phyloP scores from a whole-genome alignment of 1,284 basidiomycete species.

The Volvariella surrecta region DNA sequence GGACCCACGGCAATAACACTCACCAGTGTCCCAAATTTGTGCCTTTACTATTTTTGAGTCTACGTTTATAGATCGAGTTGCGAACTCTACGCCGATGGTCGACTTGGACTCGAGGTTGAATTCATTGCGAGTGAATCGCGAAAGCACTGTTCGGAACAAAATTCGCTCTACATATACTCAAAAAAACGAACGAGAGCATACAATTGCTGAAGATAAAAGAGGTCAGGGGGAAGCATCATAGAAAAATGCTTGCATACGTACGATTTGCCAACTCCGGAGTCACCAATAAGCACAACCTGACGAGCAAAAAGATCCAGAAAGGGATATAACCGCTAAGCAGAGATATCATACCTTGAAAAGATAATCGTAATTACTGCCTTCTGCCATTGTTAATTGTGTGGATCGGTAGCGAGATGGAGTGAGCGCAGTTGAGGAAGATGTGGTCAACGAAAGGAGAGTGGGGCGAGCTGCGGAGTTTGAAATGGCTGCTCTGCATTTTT shows the following conservation, averaged over 20 bases:
- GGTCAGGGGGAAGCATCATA: slow-evolving; percentile 7
- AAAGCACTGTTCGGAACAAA: slow-evolving; percentile 46
- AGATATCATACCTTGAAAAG: slow-evolving; percentile 77
- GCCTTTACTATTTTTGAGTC: slow-evolving; percentile 98
- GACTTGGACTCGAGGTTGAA: slow-evolving; percentile 99
- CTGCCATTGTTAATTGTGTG: slow-evolving; percentile 56
- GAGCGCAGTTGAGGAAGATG: background rate
- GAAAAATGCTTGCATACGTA: slow-evolving; percentile 33
- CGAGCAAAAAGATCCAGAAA: slow-evolving; percentile 6
- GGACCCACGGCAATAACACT: slow-evolving; percentile 13
- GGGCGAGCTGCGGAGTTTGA: slow-evolving; percentile 1
- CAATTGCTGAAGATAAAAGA: slow-evolving; percentile 25
- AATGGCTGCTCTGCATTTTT: background rate
- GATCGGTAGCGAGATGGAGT: background rate
- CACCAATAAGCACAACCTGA: slow-evolving; percentile 95
- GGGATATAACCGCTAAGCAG: background rate
- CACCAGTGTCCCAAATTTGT: slow-evolving; percentile 99
- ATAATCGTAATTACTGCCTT: slow-evolving; percentile 91
- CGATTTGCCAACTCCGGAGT: slow-evolving; percentile 99
- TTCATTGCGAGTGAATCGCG: slow-evolving; percentile 98
- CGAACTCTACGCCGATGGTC: slow-evolving; percentile 99
- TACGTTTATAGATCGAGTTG: slow-evolving; percentile 90
- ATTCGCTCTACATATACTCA: too few relatives aligned
- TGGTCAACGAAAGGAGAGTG: background rate
- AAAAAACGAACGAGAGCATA: slow-evolving; percentile 15